These are phyloP conservation scores for Saccharomycopsis oosterbeekiorum DNA, from an alignment of 805 yeast genomes.

Conservation along the genomic window DNA sequence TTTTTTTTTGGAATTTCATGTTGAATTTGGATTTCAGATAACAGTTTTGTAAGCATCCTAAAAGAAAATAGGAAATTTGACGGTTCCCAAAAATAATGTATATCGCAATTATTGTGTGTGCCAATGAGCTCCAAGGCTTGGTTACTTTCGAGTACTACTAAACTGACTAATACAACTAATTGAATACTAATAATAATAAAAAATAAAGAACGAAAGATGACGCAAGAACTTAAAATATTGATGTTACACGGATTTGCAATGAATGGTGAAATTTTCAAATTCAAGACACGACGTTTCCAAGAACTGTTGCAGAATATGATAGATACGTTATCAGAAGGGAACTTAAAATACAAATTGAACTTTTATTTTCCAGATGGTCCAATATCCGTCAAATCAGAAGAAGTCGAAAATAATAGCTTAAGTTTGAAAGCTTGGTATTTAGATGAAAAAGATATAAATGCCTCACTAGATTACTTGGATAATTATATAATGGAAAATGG, in stretches of 20 bases:
- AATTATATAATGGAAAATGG: constrained; percentile 51
- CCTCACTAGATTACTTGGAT: constrained; percentile 36
- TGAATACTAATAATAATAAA: background rate
- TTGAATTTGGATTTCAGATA: background rate
- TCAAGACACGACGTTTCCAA: constrained; percentile 80
- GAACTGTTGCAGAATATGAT: constrained; percentile 48
- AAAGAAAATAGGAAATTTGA: background rate
- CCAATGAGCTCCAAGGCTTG: too few relatives aligned
- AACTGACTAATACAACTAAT: too few relatives aligned
- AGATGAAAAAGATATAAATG: constrained; percentile 31
- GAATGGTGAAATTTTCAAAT: constrained; percentile 72
- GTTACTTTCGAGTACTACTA: background rate
- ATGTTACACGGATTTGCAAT: constrained; percentile 90
- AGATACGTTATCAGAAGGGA: background rate
- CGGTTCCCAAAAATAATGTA: too few relatives aligned
- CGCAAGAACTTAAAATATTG: constrained; percentile 38
- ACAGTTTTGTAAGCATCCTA: background rate
- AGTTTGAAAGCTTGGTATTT: constrained; percentile 68
- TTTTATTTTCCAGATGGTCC: constrained; percentile 79
- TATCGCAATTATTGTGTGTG: too few relatives aligned
- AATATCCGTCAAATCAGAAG: constrained; percentile 37
- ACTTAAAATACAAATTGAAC: constrained; percentile 38
- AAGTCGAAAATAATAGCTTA: constrained; percentile 25
- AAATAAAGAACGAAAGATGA: background rate
- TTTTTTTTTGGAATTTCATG: background rate